Percentiles rank a stretch among this genome's conserved stretches.
Evolutionary conservation across 192 early-diverging fungal genomes (phyloP).

Genomic region (Glomus cerebriforme): DNA sequence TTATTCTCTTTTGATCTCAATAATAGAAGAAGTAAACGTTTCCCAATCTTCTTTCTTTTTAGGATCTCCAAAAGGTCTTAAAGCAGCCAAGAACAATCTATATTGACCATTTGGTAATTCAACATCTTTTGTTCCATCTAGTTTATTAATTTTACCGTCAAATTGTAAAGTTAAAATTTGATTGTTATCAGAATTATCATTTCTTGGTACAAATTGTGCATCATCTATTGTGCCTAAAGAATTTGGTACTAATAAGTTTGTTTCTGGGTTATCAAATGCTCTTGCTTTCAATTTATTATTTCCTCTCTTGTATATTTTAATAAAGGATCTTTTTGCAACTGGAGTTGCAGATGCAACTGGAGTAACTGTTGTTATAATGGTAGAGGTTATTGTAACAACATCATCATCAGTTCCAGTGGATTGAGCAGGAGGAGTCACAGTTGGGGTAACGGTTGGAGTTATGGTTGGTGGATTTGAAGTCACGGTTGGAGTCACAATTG

Average conservation of each 20-base stretch:
- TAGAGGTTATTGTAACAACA: not conserved
- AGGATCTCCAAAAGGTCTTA: slow-evolving; percentile 38
- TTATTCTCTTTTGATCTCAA: slow-evolving; percentile 32
- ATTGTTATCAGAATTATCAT: not conserved
- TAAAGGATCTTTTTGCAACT: not conserved
- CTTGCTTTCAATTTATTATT: not conserved
- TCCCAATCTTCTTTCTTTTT: slow-evolving; percentile 37
- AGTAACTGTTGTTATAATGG: not conserved
- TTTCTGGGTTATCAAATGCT: not conserved
- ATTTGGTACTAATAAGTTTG: not conserved
- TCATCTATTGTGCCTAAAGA: not conserved
- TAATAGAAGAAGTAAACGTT: slow-evolving; percentile 36
- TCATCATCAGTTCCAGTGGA: not conserved
- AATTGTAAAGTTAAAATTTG: not conserved
- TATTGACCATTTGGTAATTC: slow-evolving; percentile 37
- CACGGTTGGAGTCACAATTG: too few relatives aligned
- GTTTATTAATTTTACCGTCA: not conserved
- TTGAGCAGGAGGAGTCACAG: too few relatives aligned
- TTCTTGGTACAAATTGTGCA: not conserved
- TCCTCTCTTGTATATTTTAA: not conserved
- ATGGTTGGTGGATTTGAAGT: too few relatives aligned
- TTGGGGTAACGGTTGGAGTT: too few relatives aligned
- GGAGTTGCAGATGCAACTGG: not conserved
- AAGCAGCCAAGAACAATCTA: slow-evolving; percentile 36
- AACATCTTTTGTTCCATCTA: not conserved